Conservation (phyloP, 371 early-diverging fungal genomes). For the Syncephalastrum monosporum region DNA sequence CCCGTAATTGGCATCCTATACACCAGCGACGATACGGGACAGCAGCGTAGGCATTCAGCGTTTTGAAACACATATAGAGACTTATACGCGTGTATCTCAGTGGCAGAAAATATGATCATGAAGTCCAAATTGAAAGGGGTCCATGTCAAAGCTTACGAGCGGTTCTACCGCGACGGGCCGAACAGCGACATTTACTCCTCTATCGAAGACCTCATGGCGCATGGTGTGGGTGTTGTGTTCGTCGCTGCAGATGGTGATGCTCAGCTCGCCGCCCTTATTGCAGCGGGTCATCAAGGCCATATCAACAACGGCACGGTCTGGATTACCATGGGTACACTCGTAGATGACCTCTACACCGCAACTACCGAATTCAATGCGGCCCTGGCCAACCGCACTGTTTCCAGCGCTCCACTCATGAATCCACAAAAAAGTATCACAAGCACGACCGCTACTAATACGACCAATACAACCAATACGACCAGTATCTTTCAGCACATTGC, state of each 20-base stretch:
- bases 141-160: slow-evolving; percentile 40
- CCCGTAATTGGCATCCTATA: slow-evolving; percentile 51
- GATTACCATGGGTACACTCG: slow-evolving; percentile 29
- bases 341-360: slow-evolving; percentile 14
- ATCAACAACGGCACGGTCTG: slow-evolving; percentile 43
- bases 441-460: neutral
- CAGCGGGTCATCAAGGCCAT: slow-evolving; percentile 41
- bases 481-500: slow-evolving; percentile 22
- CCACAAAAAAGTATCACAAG: slow-evolving; percentile 7
- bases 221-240: slow-evolving; percentile 48
- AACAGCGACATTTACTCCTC: slow-evolving; percentile 43
- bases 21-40: slow-evolving; percentile 51
- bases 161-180: slow-evolving; percentile 49
- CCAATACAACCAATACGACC: neutral
- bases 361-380: slow-evolving; percentile 28
- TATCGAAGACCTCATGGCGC: slow-evolving; percentile 31
- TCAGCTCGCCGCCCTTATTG: slow-evolving; percentile 33
- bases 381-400: slow-evolving; percentile 10
- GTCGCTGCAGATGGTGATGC: slow-evolving; percentile 50
- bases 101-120: slow-evolving; percentile 46
- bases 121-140: slow-evolving; percentile 41
- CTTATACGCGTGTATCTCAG: slow-evolving; percentile 16
- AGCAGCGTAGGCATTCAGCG: slow-evolving; percentile 35
- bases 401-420: slow-evolving; percentile 3
- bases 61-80: neutral